Percentiles rank a stretch among this genome's conserved stretches.
phyloP scores from a whole-genome alignment of 2,329 filamentous ascomycete species.

The Thelonectria rubi region DNA sequence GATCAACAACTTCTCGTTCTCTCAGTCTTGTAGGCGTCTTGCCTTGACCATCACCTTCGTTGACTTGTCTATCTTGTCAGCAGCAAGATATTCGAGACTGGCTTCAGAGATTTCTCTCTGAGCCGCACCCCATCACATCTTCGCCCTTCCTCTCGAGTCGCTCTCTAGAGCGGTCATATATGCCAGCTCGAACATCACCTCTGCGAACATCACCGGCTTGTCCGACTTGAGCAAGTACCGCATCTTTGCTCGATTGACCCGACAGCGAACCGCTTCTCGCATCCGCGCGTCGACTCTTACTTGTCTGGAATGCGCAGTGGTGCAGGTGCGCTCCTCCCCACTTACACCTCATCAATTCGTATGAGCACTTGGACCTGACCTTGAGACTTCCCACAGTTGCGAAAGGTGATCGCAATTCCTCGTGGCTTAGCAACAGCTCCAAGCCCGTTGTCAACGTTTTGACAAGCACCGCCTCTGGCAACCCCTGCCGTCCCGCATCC shows the following conservation, averaged over 20 bases:
- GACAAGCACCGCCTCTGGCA: conserved; percentile 24
- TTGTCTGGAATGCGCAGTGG: conserved; percentile 41
- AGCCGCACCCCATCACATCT: not conserved
- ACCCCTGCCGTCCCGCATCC: conserved; percentile 15
- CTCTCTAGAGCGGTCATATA: conserved; percentile 15
- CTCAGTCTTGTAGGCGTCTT: conserved; percentile 5
- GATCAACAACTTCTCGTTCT: conserved; percentile 17
- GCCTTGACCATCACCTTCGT: conserved; percentile 22
- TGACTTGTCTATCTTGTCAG: conserved; percentile 14
- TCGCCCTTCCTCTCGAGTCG: not conserved
- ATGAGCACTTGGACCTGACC: conserved; percentile 29
- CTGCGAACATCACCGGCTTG: conserved; percentile 1
- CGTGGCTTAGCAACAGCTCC: conserved; percentile 33
- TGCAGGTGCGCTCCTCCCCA: conserved; percentile 38
- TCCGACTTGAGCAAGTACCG: conserved; percentile 3
- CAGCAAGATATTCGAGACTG: conserved; percentile 9
- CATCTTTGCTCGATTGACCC: conserved; percentile 6
- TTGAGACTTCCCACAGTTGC: conserved; percentile 32
- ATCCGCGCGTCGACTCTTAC: conserved; percentile 35
- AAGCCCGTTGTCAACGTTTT: conserved; percentile 29
- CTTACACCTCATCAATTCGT: conserved; percentile 19
- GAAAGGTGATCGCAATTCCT: conserved; percentile 39
- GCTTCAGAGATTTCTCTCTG: conserved; percentile 11
- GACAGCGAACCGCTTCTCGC: conserved; percentile 31
- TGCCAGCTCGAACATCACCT: not conserved